Evolutionary conservation across 1,139 yeast genomes (phyloP), one percentile per base, ranked within the genome.

Genomic region (Geotrichum aggregatum): DNA sequence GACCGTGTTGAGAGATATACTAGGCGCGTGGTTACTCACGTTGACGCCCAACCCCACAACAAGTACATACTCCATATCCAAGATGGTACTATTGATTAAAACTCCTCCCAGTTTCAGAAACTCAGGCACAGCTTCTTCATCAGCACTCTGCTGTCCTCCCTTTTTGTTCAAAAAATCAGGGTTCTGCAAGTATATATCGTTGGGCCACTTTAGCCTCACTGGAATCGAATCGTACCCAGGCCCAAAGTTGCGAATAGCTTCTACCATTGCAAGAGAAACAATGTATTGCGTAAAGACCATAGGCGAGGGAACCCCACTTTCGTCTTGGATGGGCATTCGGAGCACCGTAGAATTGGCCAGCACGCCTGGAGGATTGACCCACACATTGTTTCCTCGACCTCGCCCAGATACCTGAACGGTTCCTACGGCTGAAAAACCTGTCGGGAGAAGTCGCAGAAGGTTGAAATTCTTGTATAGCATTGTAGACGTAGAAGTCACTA

Each of bases 311-410:
- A 70, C 64, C 1, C 74, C 67, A 6, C 58, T 56, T 21, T 19
- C 30, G 33, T 63, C 66, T 1, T 63, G 59, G 10, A 71, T 53
- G 0, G 91, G 87, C 18, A 87, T 69, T 51, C 82, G 77, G 57
- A 88, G 69, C 5, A 88, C 77, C 0, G 82, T 77, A 0, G 97
- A 87, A 31, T 83, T 79, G 0, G 98, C 96, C 67, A 89, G 71
- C 0, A 89, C 95, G 5, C 99, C 99, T 35, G 79, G 77, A 1
- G 98, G 98, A 59, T 88, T 91, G 26, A 94, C 83, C 98, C 98
- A 94, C 1, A 83, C 83, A 62, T 94, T 94, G 2, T 94, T 95
- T 4, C 97, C 95, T 55, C 99, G 79, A 1, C 99, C 99, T 49
- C 94, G 76, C 1, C 98, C 99, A 0, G 89, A 78, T 0, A 87